A percentile compares a stretch with the other conserved stretches of the same genome.
phyloP scores from a whole-genome alignment of 148 eudicot species.

The Camellia sinensis region DNA sequence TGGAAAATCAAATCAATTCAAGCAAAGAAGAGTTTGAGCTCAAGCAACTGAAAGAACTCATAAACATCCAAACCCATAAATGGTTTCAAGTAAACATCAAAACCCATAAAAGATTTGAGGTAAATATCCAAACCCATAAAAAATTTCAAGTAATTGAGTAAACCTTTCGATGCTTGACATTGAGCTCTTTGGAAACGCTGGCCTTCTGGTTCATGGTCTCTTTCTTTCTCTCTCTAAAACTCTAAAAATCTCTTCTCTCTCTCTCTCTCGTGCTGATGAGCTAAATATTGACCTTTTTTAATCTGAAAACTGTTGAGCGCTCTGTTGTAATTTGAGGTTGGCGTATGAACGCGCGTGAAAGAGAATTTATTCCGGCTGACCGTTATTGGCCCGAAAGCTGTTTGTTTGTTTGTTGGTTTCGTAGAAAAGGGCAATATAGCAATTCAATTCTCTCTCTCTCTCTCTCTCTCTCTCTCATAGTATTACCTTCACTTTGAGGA shows the following conservation, averaged over 20 bases:
- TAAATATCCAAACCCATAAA: neutral
- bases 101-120: neutral
- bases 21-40: neutral
- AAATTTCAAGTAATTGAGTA: neutral
- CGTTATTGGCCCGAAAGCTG: neutral
- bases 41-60: neutral
- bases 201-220: constrained; percentile 56
- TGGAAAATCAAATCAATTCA: neutral
- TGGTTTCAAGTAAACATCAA: neutral
- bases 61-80: neutral
- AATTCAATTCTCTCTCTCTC: neutral
- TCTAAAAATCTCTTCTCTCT: neutral
- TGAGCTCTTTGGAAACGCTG: constrained; percentile 50
- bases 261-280: neutral
- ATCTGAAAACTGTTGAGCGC: neutral
- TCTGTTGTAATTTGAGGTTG: constrained; percentile 12
- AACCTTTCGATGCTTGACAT: constrained; percentile 59
- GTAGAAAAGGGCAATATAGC: neutral
- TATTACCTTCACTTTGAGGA: neutral
- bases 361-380: constrained; percentile 1
- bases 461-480: neutral
- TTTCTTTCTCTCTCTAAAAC: neutral
- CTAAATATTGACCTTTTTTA: neutral
- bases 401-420: no score
- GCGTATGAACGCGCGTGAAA: constrained; percentile 11